Percentiles rank a stretch among this genome's conserved stretches.
phyloP scores from a whole-genome alignment of 306 rosid genomes.

The Castanopsis chinensis region DNA sequence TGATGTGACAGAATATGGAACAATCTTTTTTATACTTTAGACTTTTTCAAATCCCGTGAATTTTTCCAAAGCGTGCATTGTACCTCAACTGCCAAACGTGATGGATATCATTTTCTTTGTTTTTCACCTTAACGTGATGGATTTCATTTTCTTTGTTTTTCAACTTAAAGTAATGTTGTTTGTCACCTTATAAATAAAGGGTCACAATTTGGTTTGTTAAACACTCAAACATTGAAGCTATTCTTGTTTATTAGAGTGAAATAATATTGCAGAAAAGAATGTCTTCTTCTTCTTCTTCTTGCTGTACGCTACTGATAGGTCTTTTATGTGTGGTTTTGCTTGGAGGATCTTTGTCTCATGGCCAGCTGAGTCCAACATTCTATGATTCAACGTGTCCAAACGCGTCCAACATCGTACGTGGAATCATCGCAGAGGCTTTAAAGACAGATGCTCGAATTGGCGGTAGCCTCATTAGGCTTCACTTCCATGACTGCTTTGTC shows the following conservation, averaged over 20 bases:
- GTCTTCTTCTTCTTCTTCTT: background rate
- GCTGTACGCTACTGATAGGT: background rate
- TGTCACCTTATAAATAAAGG: background rate
- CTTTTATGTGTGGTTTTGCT: slow-evolving; percentile 14
- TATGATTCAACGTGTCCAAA: slow-evolving; percentile 29
- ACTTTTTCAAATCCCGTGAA: background rate
- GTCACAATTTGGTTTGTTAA: background rate
- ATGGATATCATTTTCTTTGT: too few species aligned
- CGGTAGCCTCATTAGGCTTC: slow-evolving; percentile 54
- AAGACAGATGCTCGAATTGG: slow-evolving; percentile 31
- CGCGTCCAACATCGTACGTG: background rate
- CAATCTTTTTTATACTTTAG: background rate
- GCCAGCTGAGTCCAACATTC: slow-evolving; percentile 20
- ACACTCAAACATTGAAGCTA: background rate
- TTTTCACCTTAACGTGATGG: too few species aligned
- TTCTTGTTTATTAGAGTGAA: background rate
- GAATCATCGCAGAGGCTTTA: slow-evolving; percentile 15
- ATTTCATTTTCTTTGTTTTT: too few species aligned
- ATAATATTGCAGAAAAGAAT: background rate
- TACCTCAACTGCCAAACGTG: too few species aligned
- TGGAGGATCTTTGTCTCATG: slow-evolving; percentile 28
- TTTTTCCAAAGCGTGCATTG: too few species aligned
- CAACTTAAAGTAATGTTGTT: background rate
- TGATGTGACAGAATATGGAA: too few species aligned
- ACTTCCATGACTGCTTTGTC: slow-evolving; percentile 65